These are phyloP conservation scores for Xylaria intraflava DNA, from an alignment of 495 filamentous ascomycete species.

Conservation along the genomic window DNA sequence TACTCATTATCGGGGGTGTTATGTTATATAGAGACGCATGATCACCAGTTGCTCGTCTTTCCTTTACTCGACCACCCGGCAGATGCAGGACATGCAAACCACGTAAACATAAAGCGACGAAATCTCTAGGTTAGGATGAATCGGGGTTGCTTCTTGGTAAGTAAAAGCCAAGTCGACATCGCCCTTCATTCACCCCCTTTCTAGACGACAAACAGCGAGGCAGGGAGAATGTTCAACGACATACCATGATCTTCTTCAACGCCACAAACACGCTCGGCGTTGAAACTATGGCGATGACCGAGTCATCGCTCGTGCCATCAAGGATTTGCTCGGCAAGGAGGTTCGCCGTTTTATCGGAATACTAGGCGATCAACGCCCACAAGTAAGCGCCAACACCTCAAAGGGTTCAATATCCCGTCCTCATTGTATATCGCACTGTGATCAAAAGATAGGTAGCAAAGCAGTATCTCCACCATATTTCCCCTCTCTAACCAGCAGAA, in stretches of 20 bases:
- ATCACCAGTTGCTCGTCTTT: too few relatives aligned
- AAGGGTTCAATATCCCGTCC: not conserved
- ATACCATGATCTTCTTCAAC: constrained; percentile 59
- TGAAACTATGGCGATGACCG: constrained; percentile 60
- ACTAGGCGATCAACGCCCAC: constrained; percentile 42
- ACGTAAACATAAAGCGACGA: too few relatives aligned
- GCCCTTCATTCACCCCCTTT: not conserved
- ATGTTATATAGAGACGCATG: too few relatives aligned
- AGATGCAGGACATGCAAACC: too few relatives aligned
- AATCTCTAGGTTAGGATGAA: too few relatives aligned
- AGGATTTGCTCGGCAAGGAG: constrained; percentile 57
- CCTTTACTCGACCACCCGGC: too few relatives aligned
- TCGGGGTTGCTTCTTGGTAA: too few relatives aligned
- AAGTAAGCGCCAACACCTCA: not conserved
- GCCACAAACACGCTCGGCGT: constrained; percentile 71
- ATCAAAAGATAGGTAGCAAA: too few relatives aligned
- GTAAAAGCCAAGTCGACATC: too few relatives aligned
- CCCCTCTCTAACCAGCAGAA: not conserved
- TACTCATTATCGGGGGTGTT: too few relatives aligned
- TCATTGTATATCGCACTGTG: too few relatives aligned
- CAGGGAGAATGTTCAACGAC: constrained; percentile 12
- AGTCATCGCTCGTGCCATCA: constrained; percentile 44
- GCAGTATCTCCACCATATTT: too few relatives aligned
- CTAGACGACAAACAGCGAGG: not conserved
- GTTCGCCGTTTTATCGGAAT: constrained; percentile 61